These are phyloP conservation scores for Apophysomyces trapeziformis DNA, from an alignment of 371 early-diverging fungal species.

Conservation along the genomic window DNA sequence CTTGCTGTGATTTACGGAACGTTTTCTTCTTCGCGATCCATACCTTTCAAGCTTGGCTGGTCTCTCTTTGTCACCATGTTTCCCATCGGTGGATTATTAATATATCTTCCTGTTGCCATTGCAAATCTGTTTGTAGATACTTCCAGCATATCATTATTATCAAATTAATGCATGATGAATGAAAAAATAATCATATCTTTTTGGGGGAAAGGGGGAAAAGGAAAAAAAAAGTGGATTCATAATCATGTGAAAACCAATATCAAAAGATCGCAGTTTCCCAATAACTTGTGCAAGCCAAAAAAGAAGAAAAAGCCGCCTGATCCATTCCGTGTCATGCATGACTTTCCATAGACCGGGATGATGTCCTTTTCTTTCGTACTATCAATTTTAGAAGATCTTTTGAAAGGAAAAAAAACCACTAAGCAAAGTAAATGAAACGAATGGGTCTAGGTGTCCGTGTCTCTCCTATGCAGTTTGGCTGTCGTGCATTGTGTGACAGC, in stretches of 20 bases:
- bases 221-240: neutral
- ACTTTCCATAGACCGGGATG: too few species aligned
- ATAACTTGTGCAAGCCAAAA: neutral
- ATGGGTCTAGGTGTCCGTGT: too few species aligned
- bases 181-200: neutral
- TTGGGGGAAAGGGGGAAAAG: neutral
- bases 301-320: too few species aligned
- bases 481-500: neutral
- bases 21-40: conserved; percentile 8
- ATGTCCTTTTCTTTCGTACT: too few species aligned
- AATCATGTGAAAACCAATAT: conserved; percentile 1
- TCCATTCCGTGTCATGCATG: too few species aligned
- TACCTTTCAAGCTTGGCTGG: conserved; percentile 18
- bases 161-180: neutral
- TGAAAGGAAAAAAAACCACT: neutral
- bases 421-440: neutral
- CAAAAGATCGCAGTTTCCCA: neutral
- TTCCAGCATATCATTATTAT: neutral
- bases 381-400: too few species aligned
- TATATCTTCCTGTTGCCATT: conserved; percentile 8
- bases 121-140: neutral
- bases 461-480: too few species aligned
- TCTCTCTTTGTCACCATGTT: conserved; percentile 11
- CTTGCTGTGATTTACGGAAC: conserved; percentile 12
- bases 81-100: conserved; percentile 11